Evolutionary conservation across 441 rosid species (phyloP).

Genomic region (Daphne laureola): DNA sequence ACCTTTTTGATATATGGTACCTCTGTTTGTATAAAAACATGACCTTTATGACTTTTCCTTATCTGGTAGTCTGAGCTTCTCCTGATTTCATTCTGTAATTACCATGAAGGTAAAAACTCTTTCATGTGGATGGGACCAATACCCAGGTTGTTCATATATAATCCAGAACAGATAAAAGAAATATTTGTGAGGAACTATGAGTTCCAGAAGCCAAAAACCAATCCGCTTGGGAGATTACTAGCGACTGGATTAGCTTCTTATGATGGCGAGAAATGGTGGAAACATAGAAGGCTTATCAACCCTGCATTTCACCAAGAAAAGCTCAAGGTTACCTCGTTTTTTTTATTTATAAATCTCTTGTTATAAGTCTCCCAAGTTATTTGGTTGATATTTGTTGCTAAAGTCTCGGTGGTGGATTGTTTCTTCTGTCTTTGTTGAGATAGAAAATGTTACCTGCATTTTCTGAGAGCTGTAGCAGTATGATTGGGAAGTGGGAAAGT

Average conservation of each 20-base stretch:
- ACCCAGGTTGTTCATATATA: constrained; percentile 23
- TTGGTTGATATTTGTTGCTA: too few species aligned
- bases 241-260: constrained; percentile 10
- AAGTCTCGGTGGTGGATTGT: background rate
- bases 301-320: constrained; percentile 33
- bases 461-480: constrained; percentile 10
- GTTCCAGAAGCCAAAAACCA: constrained; percentile 13
- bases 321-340: constrained; percentile 13
- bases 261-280: constrained; percentile 21
- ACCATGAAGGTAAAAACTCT: constrained; percentile 23
- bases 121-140: constrained; percentile 28
- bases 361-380: background rate
- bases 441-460: constrained; percentile 27
- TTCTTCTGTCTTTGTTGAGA: background rate
- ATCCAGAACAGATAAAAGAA: constrained; percentile 26
- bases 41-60: too few species aligned
- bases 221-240: background rate
- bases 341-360: too few species aligned
- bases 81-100: background rate
- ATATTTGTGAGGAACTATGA: constrained; percentile 14
- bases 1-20: too few species aligned
- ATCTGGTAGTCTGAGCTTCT: too few species aligned
- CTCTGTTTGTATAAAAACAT: too few species aligned
- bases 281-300: constrained; percentile 30
- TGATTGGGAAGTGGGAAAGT: constrained; percentile 20